phyloP scores from a whole-genome alignment of 78 protist genomes.

The Guillardia theta region DNA sequence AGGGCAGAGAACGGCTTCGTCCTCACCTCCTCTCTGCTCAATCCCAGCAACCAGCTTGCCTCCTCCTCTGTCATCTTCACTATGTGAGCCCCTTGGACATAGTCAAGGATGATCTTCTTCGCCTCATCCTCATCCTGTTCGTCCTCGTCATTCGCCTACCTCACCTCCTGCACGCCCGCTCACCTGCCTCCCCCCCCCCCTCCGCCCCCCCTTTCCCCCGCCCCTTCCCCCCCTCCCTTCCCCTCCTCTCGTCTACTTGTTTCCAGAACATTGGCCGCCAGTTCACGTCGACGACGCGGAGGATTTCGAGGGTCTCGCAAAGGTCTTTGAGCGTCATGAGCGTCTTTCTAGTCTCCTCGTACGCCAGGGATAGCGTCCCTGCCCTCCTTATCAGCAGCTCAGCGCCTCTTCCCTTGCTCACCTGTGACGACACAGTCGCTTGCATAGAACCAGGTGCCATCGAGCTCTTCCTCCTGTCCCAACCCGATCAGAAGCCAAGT shows the following conservation, averaged over 20 bases:
- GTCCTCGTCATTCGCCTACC: too few species aligned
- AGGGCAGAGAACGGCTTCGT: not conserved
- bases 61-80: not conserved
- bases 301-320: not conserved
- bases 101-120: not conserved
- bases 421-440: not conserved
- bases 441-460: not conserved
- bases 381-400: too few species aligned
- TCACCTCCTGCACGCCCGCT: too few species aligned
- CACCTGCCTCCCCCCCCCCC: too few species aligned
- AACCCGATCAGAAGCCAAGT: too few species aligned
- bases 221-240: too few species aligned
- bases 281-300: not conserved
- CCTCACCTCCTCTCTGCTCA: not conserved
- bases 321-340: not conserved
- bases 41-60: not conserved
- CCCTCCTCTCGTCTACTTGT: too few species aligned
- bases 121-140: too few species aligned
- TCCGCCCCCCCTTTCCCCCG: too few species aligned
- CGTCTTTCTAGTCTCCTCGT: not conserved
- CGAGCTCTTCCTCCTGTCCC: too few species aligned
- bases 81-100: not conserved
- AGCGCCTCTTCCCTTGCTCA: too few species aligned
- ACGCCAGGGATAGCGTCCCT: not conserved
- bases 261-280: not conserved